Percentiles rank a stretch among this genome's conserved stretches.
Evolutionary conservation across 192 early-diverging fungal genomes (phyloP).

Genomic region (Podila verticillata): DNA sequence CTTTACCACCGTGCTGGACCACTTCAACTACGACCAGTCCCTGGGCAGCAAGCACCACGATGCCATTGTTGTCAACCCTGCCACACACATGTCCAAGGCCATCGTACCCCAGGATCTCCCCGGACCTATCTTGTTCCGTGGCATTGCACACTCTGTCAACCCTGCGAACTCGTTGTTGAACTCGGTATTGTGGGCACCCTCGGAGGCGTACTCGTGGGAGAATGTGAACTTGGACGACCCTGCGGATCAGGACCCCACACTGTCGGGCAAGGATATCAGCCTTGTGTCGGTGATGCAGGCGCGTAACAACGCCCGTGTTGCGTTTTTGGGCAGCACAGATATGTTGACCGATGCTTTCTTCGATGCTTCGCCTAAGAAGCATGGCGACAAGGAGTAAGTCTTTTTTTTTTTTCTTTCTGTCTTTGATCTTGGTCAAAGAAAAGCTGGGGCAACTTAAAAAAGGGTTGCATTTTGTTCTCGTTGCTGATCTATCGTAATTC

Average conservation of each 20-base stretch:
- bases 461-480: background rate
- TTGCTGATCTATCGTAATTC: background rate
- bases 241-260: conserved; percentile 39
- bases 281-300: conserved; percentile 91
- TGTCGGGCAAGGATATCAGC: conserved; percentile 70
- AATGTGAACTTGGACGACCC: conserved; percentile 50
- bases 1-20: conserved; percentile 77
- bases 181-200: conserved; percentile 63
- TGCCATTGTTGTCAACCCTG: conserved; percentile 62
- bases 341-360: conserved; percentile 84
- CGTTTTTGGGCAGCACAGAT: conserved; percentile 82
- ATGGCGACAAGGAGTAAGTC: conserved; percentile 32
- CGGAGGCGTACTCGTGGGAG: conserved; percentile 76
- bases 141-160: conserved; percentile 79
- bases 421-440: background rate
- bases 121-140: conserved; percentile 75
- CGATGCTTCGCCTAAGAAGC: conserved; percentile 6
- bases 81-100: conserved; percentile 47
- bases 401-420: background rate
- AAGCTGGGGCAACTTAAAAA: too few species aligned
- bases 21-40: conserved; percentile 62
- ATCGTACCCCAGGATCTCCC: conserved; percentile 56
- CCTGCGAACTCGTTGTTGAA: conserved; percentile 68
- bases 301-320: conserved; percentile 86
- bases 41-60: conserved; percentile 58